Percentiles rank a stretch among this genome's conserved stretches.
These are phyloP conservation scores for Aspergillus luchuensis DNA, from an alignment of 2,329 filamentous ascomycete species.

Conservation along the genomic window DNA sequence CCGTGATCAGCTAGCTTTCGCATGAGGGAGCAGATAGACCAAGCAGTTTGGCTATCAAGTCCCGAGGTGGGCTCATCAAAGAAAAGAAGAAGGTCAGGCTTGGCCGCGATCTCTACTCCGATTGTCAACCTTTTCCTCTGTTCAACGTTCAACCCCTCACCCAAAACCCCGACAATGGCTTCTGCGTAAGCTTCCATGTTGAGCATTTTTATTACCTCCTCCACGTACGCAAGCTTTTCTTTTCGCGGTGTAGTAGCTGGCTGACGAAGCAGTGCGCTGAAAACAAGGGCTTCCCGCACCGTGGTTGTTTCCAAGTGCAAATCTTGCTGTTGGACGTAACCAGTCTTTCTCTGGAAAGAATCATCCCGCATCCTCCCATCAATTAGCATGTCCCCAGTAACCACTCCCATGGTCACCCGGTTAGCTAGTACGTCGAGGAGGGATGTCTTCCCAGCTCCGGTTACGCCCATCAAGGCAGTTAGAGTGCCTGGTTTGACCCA, in stretches of 20 bases:
- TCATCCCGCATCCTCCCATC: conserved; percentile 71
- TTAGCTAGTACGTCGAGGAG: conserved; percentile 81
- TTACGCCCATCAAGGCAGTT: conserved; percentile 87
- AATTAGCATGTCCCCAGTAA: conserved; percentile 80
- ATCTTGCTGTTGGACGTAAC: conserved; percentile 79
- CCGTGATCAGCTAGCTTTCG: conserved; percentile 86
- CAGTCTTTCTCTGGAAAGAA: conserved; percentile 63
- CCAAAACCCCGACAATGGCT: conserved; percentile 82
- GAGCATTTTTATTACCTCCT: conserved; percentile 83
- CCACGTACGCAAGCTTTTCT: conserved; percentile 83
- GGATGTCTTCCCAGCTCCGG: conserved; percentile 87
- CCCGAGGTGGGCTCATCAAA: conserved; percentile 92
- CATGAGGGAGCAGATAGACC: conserved; percentile 81
- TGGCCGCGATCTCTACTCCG: conserved; percentile 88
- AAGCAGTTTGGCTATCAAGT: conserved; percentile 86
- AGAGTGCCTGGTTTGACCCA: conserved; percentile 91
- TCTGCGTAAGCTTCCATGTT: conserved; percentile 89
- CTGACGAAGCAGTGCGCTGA: conserved; percentile 81
- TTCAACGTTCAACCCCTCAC: conserved; percentile 68
- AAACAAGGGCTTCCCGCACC: conserved; percentile 81
- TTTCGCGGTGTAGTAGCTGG: conserved; percentile 68
- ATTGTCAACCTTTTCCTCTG: conserved; percentile 78
- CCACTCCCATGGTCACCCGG: conserved; percentile 81
- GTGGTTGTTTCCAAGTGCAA: conserved; percentile 81
- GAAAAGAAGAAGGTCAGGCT: conserved; percentile 83